Evolutionary conservation across 2,329 filamentous ascomycete genomes (phyloP), one percentile per base, ranked within the genome.

Genomic region (Exophiala dermatitidis): DNA sequence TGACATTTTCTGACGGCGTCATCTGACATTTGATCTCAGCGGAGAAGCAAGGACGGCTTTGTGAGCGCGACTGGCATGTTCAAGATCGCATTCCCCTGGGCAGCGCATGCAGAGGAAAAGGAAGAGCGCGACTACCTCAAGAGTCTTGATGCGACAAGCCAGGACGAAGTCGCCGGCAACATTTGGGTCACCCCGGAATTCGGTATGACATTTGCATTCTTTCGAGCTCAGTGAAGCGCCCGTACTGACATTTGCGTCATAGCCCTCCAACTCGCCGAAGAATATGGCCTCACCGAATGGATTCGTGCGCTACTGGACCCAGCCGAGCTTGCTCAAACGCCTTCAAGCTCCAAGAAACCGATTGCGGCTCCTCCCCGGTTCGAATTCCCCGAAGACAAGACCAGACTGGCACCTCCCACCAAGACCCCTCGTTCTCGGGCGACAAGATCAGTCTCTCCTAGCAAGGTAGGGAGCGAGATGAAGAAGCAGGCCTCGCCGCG

Each of bases 151-250:
- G 36, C 51, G 29, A 94, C 90, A 6, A 95, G 90, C 63, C 78
- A 79, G 52, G 90, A 97, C 67, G 93, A 97, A 76, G 90, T 93
- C 31, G 93, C 93, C 29, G 93, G 93, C 43, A 98, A 96, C 69
- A 83, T 98, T 48, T 98, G 93, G 93, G 90, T 97, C 47, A 83
- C 89, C 44, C 90, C 91, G 4, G 78, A 85, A 60, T 74, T 81
- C 67, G 82, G 82, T 85, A 74, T 71, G 36, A 31, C 29, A 28
- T 6, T 8, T 5, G 2, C 44, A 9, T 28, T 6, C 6, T 19
- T 19, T 19, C 19, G 19, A 19, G 29, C 32, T 9, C 19, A 7
- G 12, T 26, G 32, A 36, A 36, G n/a, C 5, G 7, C 6, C 12
- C 32, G 3, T 47, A 30, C 52, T 53, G 48, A 44, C 38, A 53